A percentile compares a stretch with the other conserved stretches of the same genome.
Conservation (phyloP, 2,329 filamentous ascomycete genomes). For the Taxawa tesnikishii region DNA sequence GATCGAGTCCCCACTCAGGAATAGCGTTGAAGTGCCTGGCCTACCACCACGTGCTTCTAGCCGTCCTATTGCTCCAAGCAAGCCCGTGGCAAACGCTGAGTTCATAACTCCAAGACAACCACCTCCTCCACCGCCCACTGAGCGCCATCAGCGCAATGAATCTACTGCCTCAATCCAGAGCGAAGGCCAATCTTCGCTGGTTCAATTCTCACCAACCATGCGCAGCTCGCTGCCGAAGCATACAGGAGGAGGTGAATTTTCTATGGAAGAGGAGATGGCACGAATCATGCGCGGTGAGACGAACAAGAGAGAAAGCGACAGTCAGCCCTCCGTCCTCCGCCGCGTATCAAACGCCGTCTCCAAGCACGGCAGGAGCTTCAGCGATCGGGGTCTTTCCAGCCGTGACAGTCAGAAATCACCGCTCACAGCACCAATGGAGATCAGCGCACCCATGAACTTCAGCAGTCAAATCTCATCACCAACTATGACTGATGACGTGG, state of each 20-base stretch:
- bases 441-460: constrained; percentile 38
- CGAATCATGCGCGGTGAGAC: constrained; percentile 70
- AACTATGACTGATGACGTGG: constrained; percentile 31
- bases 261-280: constrained; percentile 90
- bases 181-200: background rate
- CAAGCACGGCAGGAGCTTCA: constrained; percentile 85
- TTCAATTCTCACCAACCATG: constrained; percentile 15
- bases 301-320: constrained; percentile 25
- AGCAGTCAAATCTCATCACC: constrained; percentile 55
- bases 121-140: constrained; percentile 25
- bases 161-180: constrained; percentile 13
- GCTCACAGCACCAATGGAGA: constrained; percentile 8
- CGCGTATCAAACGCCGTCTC: constrained; percentile 86
- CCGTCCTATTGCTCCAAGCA: constrained; percentile 29
- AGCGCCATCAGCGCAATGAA: constrained; percentile 1
- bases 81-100: constrained; percentile 25
- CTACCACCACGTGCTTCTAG: constrained; percentile 35
- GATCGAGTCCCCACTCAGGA: constrained; percentile 28
- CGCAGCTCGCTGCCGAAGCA: constrained; percentile 28
- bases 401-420: constrained; percentile 6
- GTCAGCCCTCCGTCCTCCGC: constrained; percentile 59
- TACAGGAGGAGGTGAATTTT: constrained; percentile 75
- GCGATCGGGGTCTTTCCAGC: constrained; percentile 33
- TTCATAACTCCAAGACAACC: constrained; percentile 35
- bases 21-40: constrained; percentile 28